Evolutionary conservation across 345 rosid genomes (phyloP).

Genomic region (Pugionium dolabratum): DNA sequence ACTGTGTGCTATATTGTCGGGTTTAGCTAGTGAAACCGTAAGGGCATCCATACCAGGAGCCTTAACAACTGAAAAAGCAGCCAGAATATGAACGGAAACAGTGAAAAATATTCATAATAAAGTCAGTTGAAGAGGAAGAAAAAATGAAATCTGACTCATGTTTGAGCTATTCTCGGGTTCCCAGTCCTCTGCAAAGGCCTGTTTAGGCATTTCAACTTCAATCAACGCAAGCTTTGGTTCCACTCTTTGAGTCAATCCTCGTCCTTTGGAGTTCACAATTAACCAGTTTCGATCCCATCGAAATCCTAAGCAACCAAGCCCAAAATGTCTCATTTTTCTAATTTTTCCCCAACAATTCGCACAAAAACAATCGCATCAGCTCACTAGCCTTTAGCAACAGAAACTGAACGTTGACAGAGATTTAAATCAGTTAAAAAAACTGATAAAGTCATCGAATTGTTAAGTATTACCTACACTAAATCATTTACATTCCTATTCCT

Average conservation of each 20-base stretch:
- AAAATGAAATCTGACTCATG: constrained; percentile 54
- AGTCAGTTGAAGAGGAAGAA: neutral
- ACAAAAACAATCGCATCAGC: neutral
- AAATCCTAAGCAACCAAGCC: constrained; percentile 57
- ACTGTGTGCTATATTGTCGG: constrained; percentile 46
- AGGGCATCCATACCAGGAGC: constrained; percentile 83
- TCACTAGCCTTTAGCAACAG: constrained; percentile 17
- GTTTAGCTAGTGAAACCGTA: constrained; percentile 58
- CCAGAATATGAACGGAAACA: constrained; percentile 11
- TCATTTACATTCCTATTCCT: too few relatives aligned
- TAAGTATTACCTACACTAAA: too few relatives aligned
- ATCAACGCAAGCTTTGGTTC: constrained; percentile 90
- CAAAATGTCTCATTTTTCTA: neutral
- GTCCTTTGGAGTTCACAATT: constrained; percentile 65
- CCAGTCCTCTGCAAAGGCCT: constrained; percentile 66
- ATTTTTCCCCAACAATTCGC: constrained; percentile 4
- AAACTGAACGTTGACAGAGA: neutral
- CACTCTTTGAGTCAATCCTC: constrained; percentile 85
- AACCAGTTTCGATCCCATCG: constrained; percentile 92
- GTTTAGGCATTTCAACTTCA: constrained; percentile 56
- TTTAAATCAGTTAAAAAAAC: too few relatives aligned
- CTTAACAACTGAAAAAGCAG: constrained; percentile 52
- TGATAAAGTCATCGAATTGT: too few relatives aligned
- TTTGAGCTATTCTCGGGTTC: constrained; percentile 52
- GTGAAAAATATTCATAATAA: constrained; percentile 10